phyloP scores from a whole-genome alignment of 805 yeast species.

The Candida tallmaniae region DNA sequence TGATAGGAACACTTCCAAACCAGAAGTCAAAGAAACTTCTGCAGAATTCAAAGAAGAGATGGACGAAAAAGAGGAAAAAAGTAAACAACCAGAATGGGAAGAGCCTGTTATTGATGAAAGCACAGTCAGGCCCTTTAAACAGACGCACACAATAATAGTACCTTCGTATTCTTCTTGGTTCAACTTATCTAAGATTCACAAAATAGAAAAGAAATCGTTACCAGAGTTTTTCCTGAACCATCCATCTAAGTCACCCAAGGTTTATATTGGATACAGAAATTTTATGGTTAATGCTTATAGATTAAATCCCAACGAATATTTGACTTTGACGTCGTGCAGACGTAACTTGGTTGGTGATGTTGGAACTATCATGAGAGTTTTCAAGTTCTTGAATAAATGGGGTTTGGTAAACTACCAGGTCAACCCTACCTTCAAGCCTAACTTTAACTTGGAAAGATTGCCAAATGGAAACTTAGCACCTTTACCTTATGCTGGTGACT shows the following conservation, averaged over 20 bases:
- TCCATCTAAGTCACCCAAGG: constrained; percentile 73
- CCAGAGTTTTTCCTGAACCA: constrained; percentile 84
- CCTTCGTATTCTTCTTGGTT: constrained; percentile 93
- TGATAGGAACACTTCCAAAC: too few species aligned
- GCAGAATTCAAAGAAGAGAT: too few species aligned
- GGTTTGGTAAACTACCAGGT: constrained; percentile 92
- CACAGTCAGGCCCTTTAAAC: constrained; percentile 29
- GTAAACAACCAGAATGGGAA: constrained; percentile 6
- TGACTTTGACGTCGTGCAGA: constrained; percentile 87
- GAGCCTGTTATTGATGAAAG: constrained; percentile 15
- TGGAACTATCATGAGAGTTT: constrained; percentile 80
- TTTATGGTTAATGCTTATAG: constrained; percentile 87
- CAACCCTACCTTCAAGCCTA: constrained; percentile 70
- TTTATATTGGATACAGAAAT: constrained; percentile 77
- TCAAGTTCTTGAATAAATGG: constrained; percentile 83
- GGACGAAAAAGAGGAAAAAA: constrained; percentile 10
- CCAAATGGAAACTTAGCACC: constrained; percentile 40
- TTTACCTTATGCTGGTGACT: constrained; percentile 74
- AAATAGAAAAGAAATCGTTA: constrained; percentile 74
- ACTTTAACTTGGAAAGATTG: constrained; percentile 48
- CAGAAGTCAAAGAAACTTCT: too few species aligned
- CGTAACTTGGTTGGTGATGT: constrained; percentile 90
- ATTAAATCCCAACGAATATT: constrained; percentile 82
- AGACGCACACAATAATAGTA: constrained; percentile 77
- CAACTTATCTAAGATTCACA: constrained; percentile 63